Base-by-base conservation (phyloP, 805 yeast genomes). In the Candida lessepsii region DNA sequence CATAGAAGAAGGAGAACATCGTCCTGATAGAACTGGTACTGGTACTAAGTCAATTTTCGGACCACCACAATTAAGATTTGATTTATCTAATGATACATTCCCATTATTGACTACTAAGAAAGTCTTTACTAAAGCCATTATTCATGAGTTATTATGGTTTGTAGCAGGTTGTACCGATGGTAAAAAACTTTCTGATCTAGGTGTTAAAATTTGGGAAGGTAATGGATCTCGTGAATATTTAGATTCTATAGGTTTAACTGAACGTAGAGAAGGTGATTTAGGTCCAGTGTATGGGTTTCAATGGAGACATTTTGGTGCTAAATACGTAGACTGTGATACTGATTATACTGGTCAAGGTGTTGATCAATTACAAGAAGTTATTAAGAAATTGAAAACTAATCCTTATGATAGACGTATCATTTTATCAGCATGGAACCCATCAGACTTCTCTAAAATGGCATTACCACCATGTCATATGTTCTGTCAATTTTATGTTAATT, bases 221-320 rank as follows among this genome's bases (percentile, higher is more conserved):
- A 93, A 93, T 60, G 99, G 98, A 9, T 86, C 96, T 26, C 73
- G 97, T 45, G 96, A 88, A 61, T 93, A 79, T 58, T 69, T 93
- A 40, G 97, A 93, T 59, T 74, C 78, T 3, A 65, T 89, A 26
- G 99, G 98, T 1, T 73, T 93, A 33, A 73, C 74, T 0, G 71
- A 85, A 44, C 80, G 96, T 57, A 71, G 89, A 44, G 96, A 80
- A 53, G 98, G 98, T 40, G 99, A 93, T 64, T 63, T 93, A 51
- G 99, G 99, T 1, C 99, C 99, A 1, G 97, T 93, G 2, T 93
- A 93, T 60, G 99, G 99, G 0, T 93, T 93, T 67, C 99, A 93
- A 63, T 93, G 99, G 99, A 80, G 99, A 54, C 99, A 93, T 63
- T 93, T 93, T 61, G 99, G 99, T 31, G 99, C 99, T 4, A 80